Conservation (phyloP, 2,329 filamentous ascomycete genomes). For the Xylaria sp. region DNA sequence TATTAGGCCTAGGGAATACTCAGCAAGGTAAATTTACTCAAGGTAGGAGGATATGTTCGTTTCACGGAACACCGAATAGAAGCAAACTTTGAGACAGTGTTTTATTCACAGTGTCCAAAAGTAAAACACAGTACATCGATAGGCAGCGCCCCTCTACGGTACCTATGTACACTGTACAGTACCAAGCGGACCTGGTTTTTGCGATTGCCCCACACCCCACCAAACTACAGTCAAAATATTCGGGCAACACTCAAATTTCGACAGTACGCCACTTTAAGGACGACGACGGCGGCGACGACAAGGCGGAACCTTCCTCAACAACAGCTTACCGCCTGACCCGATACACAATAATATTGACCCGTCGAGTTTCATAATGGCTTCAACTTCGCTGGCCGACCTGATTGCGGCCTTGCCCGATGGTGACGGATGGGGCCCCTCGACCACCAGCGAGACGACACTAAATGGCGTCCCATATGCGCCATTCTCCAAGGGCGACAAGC, state of each 20-base stretch:
- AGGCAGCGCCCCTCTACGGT: background rate
- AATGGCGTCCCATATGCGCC: conserved; percentile 97
- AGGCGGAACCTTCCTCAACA: conserved; percentile 16
- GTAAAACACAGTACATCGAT: background rate
- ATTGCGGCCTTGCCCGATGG: conserved; percentile 78
- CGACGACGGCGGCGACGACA: conserved; percentile 26
- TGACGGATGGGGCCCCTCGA: conserved; percentile 88
- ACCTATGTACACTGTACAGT: background rate
- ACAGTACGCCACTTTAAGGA: conserved; percentile 33
- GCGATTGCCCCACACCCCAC: conserved; percentile 47
- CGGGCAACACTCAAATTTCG: conserved; percentile 45
- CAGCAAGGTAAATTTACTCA: too few relatives aligned
- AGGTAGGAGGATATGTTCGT: too few relatives aligned
- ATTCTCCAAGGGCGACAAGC: conserved; percentile 98
- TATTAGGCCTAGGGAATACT: too few relatives aligned
- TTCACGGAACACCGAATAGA: too few relatives aligned
- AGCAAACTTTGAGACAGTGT: background rate
- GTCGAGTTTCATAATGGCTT: conserved; percentile 41
- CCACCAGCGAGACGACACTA: conserved; percentile 86
- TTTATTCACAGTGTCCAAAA: background rate
- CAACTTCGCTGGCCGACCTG: conserved; percentile 62
- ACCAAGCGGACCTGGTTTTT: background rate
- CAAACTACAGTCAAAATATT: conserved; percentile 48
- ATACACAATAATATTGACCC: background rate
- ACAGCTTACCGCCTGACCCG: background rate